phyloP scores from a whole-genome alignment of 2,329 filamentous ascomycete species.

The Fusarium mundagurra region DNA sequence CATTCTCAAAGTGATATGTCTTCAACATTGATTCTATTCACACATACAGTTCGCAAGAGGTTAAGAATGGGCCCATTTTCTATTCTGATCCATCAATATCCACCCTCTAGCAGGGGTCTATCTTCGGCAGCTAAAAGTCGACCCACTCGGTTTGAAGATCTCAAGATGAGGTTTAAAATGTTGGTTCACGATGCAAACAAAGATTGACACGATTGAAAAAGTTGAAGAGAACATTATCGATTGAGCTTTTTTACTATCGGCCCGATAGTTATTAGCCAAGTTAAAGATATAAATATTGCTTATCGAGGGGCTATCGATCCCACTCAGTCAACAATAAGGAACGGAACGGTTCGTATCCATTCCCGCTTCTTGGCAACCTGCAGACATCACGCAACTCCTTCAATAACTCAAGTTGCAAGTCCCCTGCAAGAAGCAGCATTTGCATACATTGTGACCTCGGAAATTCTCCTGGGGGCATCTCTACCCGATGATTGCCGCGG shows the following conservation, averaged over 20 bases:
- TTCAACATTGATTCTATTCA: neutral
- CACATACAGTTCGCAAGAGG: neutral
- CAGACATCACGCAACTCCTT: neutral
- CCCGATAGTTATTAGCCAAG: fast-evolving
- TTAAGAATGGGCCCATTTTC: slow-evolving; percentile 21
- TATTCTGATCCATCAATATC: slow-evolving; percentile 9
- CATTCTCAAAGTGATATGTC: neutral
- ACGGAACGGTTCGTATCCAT: neutral
- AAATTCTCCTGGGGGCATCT: neutral
- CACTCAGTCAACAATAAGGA: neutral
- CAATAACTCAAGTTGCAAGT: neutral
- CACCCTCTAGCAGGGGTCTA: slow-evolving; percentile 31
- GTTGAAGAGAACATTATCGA: no score
- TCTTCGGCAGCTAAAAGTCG: slow-evolving; percentile 15
- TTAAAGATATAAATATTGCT: neutral
- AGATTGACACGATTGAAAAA: neutral
- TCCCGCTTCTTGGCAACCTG: neutral
- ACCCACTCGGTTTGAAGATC: slow-evolving; percentile 24
- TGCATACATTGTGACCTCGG: neutral
- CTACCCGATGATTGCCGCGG: neutral
- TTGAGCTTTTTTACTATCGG: fast-evolving
- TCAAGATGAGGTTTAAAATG: slow-evolving; percentile 4
- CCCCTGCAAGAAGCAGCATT: neutral
- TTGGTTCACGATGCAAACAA: neutral
- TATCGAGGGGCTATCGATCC: neutral